Evolutionary conservation across 768 basidiomycete genomes (phyloP).

Genomic region (Porpolomopsis calyptriformis): DNA sequence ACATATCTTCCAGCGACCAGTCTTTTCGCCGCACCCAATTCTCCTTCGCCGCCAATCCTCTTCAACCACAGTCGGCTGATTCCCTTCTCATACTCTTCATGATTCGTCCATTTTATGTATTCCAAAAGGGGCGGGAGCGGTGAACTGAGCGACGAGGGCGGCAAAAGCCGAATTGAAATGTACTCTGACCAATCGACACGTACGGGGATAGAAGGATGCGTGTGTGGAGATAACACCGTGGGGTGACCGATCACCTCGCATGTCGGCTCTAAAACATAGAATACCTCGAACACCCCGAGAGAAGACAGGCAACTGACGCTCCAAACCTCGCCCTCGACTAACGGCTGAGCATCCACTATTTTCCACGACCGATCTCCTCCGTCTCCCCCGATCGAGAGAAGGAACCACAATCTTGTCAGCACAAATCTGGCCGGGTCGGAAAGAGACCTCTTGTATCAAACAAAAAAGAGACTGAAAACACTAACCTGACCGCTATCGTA

Average conservation of each 20-base stretch:
- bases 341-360: conserved; percentile 42
- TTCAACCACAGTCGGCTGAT: conserved; percentile 59
- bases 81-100: conserved; percentile 59
- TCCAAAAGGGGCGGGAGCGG: conserved; percentile 24
- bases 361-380: conserved; percentile 17
- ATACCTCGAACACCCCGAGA: conserved; percentile 19
- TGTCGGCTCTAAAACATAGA: conserved; percentile 58
- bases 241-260: conserved; percentile 58
- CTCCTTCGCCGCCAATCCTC: conserved; percentile 33
- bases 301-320: conserved; percentile 28
- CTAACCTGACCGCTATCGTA: conserved; percentile 45
- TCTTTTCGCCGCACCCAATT: conserved; percentile 30
- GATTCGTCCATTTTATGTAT: conserved; percentile 52
- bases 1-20: conserved; percentile 52
- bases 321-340: conserved; percentile 55
- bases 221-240: neutral
- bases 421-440: conserved; percentile 38
- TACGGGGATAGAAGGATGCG: conserved; percentile 12
- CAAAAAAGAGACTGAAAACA: neutral
- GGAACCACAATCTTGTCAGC: conserved; percentile 53
- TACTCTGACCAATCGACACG: conserved; percentile 63
- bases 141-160: neutral
- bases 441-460: neutral
- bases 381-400: conserved; percentile 41
- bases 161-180: conserved; percentile 22